Evolutionary conservation across 805 yeast species (phyloP).

Genomic region (Candida ovalis): DNA sequence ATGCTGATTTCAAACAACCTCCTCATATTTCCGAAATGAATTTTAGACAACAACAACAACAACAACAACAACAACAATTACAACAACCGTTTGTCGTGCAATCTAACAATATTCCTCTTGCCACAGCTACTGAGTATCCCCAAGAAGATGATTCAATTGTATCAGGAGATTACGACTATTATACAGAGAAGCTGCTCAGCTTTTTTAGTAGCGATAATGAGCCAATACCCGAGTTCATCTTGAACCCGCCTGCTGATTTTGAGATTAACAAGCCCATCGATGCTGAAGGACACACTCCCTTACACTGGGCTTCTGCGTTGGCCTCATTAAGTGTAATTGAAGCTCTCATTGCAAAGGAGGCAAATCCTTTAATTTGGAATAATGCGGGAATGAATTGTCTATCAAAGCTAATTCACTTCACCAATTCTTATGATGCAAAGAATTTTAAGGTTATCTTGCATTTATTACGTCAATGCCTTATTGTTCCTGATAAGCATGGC

Average conservation of each 20-base stretch:
- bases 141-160: constrained; percentile 2
- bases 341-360: constrained; percentile 52
- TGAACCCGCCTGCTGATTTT: constrained; percentile 58
- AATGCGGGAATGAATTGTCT: constrained; percentile 64
- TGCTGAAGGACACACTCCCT: constrained; percentile 74
- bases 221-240: constrained; percentile 36
- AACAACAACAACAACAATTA: constrained; percentile 17
- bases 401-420: constrained; percentile 65
- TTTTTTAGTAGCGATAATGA: constrained; percentile 49
- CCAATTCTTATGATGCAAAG: constrained; percentile 63
- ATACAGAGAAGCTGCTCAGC: constrained; percentile 40
- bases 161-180: constrained; percentile 37
- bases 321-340: constrained; percentile 61
- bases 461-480: constrained; percentile 60
- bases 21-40: constrained; percentile 12
- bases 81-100: constrained; percentile 14
- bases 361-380: constrained; percentile 53
- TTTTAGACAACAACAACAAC: constrained; percentile 14
- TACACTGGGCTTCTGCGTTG: constrained; percentile 86
- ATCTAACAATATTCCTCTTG: background rate
- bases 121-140: constrained; percentile 11
- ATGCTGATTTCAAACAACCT: constrained; percentile 14
- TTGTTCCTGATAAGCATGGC: constrained; percentile 68
- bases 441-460: constrained; percentile 57
- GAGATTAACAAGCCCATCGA: constrained; percentile 68